phyloP scores from a whole-genome alignment of 179 eudicot genomes.

The Vitellaria paradoxa region DNA sequence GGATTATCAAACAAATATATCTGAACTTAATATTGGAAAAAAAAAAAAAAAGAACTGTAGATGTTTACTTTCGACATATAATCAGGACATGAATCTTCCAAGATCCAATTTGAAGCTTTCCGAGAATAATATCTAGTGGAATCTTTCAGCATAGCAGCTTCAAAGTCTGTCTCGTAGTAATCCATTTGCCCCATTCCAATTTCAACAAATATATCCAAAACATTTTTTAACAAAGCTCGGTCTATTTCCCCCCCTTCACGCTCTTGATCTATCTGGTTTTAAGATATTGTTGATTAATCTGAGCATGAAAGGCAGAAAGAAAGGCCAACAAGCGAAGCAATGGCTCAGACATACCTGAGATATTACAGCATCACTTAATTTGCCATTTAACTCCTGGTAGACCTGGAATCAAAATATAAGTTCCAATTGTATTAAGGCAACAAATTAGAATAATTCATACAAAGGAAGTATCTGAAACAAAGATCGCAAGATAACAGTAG shows the following conservation, averaged over 20 bases:
- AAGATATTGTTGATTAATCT: neutral
- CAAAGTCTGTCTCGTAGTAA: conserved; percentile 70
- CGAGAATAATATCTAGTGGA: conserved; percentile 79
- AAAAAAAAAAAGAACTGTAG: neutral
- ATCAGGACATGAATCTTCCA: conserved; percentile 86
- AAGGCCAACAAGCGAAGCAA: neutral
- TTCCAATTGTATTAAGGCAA: neutral
- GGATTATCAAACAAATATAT: neutral
- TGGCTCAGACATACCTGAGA: conserved; percentile 53
- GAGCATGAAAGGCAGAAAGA: neutral
- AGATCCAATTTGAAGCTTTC: conserved; percentile 85
- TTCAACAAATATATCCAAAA: conserved; percentile 74
- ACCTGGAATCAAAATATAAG: conserved; percentile 31
- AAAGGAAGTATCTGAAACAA: neutral
- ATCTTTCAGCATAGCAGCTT: conserved; percentile 58
- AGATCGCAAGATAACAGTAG: neutral
- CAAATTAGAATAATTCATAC: neutral
- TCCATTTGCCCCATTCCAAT: conserved; percentile 80
- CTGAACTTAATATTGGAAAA: neutral
- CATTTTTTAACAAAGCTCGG: conserved; percentile 78
- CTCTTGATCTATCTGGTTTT: conserved; percentile 65
- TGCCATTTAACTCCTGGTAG: conserved; percentile 48
- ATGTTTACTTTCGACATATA: conserved; percentile 71
- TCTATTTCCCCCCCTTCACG: conserved; percentile 90
- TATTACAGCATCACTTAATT: conserved; percentile 72